phyloP scores from a whole-genome alignment of 139 green algal species.

The Mesotaenium endlicherianum region DNA sequence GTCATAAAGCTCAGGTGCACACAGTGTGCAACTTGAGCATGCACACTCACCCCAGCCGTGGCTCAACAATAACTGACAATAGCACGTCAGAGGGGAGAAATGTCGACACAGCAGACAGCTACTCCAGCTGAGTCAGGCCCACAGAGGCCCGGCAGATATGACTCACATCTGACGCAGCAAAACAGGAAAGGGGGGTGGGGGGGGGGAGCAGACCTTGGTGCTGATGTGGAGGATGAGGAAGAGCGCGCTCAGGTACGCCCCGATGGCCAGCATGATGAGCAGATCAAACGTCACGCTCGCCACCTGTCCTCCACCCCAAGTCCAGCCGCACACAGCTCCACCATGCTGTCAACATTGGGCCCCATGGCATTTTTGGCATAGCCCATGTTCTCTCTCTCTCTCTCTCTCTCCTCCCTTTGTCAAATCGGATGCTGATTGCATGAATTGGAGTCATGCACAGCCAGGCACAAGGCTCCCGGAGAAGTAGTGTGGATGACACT shows the following conservation, averaged over 20 bases:
- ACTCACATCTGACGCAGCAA: background rate
- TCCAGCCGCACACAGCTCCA: background rate
- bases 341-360: background rate
- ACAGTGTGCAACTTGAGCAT: background rate
- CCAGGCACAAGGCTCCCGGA: background rate
- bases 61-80: background rate
- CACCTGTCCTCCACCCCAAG: no score
- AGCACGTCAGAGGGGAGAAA: conserved; percentile 10
- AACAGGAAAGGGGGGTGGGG: background rate
- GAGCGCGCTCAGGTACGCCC: conserved; percentile 19
- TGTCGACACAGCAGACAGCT: background rate
- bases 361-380: background rate
- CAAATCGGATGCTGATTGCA: background rate
- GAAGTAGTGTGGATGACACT: background rate
- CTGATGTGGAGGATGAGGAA: conserved; percentile 45
- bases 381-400: no score
- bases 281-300: conserved; percentile 50
- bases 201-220: conserved; percentile 39
- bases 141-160: no score
- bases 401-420: no score
- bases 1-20: background rate
- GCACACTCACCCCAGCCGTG: background rate
- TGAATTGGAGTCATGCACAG: background rate
- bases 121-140: background rate
- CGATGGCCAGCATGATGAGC: conserved; percentile 40